Evolutionary conservation across 2,329 filamentous ascomycete genomes (phyloP).

Genomic region (Anisogramma anomala): DNA sequence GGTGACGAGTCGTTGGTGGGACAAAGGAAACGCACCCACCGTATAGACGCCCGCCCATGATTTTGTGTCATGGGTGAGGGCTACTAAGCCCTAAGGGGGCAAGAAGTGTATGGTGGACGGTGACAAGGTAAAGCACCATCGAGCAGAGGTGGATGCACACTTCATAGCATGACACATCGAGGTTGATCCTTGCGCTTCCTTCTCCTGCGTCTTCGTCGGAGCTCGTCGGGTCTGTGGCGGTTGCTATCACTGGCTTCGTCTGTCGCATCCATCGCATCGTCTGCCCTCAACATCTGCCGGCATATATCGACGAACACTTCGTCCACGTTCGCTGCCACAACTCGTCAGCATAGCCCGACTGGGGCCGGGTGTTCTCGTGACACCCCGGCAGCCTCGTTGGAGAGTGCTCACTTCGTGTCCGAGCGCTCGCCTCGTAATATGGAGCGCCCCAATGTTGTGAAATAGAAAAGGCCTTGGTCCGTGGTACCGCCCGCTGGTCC

Average conservation of each 20-base stretch:
- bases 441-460: constrained; percentile 83
- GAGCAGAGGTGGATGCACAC: background rate
- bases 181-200: constrained; percentile 13
- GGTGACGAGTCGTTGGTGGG: background rate
- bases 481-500: constrained; percentile 68
- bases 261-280: constrained; percentile 31
- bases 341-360: constrained; percentile 17
- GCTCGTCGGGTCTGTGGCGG: constrained; percentile 11
- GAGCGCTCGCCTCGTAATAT: constrained; percentile 82
- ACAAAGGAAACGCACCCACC: too few relatives aligned
- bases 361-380: background rate
- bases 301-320: constrained; percentile 81
- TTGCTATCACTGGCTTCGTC: constrained; percentile 2
- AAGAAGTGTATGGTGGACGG: too few relatives aligned
- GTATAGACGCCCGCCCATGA: too few relatives aligned
- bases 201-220: constrained; percentile 7
- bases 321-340: constrained; percentile 62
- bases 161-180: constrained; percentile 12
- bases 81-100: too few relatives aligned
- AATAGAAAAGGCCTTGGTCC: constrained; percentile 69
- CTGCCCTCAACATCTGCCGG: constrained; percentile 68
- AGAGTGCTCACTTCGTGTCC: constrained; percentile 52
- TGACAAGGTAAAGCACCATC: background rate
- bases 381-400: too few relatives aligned
- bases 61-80: too few relatives aligned